A percentile compares a stretch with the other conserved stretches of the same genome.
Evolutionary conservation across 2,329 filamentous ascomycete genomes (phyloP).

Genomic region (Sarocladium kiliense): DNA sequence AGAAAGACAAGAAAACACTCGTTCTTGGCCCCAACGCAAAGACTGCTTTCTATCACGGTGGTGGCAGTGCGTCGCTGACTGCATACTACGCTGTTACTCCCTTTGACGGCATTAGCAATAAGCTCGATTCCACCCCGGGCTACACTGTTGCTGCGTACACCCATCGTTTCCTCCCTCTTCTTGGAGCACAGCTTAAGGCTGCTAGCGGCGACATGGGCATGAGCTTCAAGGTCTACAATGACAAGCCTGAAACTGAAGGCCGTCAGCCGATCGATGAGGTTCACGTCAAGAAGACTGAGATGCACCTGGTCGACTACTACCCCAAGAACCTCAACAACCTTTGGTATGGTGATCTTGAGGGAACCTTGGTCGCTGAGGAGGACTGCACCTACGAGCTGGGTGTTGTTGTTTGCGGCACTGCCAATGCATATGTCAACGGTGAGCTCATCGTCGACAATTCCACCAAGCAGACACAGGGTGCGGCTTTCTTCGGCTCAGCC

Average conservation of each 20-base stretch:
- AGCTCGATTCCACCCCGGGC: slow-evolving; percentile 35
- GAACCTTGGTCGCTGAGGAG: slow-evolving; percentile 53
- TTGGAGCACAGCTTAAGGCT: slow-evolving; percentile 48
- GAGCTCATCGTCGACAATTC: slow-evolving; percentile 61
- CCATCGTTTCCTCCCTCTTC: slow-evolving; percentile 57
- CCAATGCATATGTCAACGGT: slow-evolving; percentile 59
- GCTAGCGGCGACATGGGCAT: slow-evolving; percentile 51
- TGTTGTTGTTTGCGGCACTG: slow-evolving; percentile 60
- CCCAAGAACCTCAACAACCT: slow-evolving; percentile 48
- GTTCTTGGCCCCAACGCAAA: slow-evolving; percentile 55
- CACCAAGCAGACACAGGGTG: slow-evolving; percentile 56
- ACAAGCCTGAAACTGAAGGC: slow-evolving; percentile 42
- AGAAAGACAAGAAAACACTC: slow-evolving; percentile 55
- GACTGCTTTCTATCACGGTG: slow-evolving; percentile 54
- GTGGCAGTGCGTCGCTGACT: slow-evolving; percentile 56
- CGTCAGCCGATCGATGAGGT: slow-evolving; percentile 48
- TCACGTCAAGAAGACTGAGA: slow-evolving; percentile 42
- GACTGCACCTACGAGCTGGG: slow-evolving; percentile 60
- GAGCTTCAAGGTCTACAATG: slow-evolving; percentile 57
- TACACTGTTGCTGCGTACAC: slow-evolving; percentile 60
- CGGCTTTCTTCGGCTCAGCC: slow-evolving; percentile 60
- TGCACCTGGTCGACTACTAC: slow-evolving; percentile 44
- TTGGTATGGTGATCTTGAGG: slow-evolving; percentile 59
- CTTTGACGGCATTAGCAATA: slow-evolving; percentile 61
- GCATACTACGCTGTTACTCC: slow-evolving; percentile 68